Percentiles rank a stretch among this genome's conserved stretches.
These are phyloP conservation scores for Chrysopogon serrulatus DNA, from an alignment of 176 grass and related monocot species.

Conservation along the genomic window DNA sequence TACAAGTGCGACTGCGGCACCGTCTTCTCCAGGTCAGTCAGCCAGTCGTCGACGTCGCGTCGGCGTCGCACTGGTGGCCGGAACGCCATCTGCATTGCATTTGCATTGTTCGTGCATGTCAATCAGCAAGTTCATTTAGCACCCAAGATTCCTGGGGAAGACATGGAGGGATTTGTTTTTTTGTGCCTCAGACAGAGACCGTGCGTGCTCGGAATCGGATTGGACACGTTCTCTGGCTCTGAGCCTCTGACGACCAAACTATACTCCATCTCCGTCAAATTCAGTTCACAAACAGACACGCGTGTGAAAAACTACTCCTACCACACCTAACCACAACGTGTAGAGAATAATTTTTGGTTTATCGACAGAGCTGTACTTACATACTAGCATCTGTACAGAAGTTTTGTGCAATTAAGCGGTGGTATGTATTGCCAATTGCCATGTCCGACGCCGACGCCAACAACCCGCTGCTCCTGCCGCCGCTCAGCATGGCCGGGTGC, in stretches of 20 bases:
- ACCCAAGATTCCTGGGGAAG: background rate
- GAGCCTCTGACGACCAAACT: background rate
- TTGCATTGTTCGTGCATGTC: background rate
- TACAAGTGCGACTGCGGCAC: conserved; percentile 96
- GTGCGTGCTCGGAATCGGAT: background rate
- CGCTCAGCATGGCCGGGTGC: conserved; percentile 34
- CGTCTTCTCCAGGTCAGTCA: conserved; percentile 90
- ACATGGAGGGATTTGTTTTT: background rate
- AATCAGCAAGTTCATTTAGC: background rate
- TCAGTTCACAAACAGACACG: too few species aligned
- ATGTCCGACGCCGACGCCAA: background rate
- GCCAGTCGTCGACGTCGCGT: background rate
- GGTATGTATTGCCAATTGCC: too few species aligned
- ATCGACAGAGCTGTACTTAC: too few species aligned
- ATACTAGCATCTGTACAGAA: too few species aligned
- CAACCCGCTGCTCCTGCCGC: background rate
- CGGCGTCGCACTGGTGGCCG: too few species aligned
- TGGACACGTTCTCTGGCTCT: background rate
- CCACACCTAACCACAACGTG: too few species aligned
- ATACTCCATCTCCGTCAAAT: background rate
- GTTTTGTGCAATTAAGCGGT: too few species aligned
- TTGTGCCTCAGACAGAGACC: background rate
- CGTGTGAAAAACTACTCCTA: too few species aligned
- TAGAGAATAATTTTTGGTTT: background rate
- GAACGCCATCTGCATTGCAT: too few species aligned